Percentiles rank a stretch among this genome's conserved stretches.
These are phyloP conservation scores for Graphiopsis chlorocephala DNA, from an alignment of 2,329 filamentous ascomycete genomes.

Conservation along the genomic window DNA sequence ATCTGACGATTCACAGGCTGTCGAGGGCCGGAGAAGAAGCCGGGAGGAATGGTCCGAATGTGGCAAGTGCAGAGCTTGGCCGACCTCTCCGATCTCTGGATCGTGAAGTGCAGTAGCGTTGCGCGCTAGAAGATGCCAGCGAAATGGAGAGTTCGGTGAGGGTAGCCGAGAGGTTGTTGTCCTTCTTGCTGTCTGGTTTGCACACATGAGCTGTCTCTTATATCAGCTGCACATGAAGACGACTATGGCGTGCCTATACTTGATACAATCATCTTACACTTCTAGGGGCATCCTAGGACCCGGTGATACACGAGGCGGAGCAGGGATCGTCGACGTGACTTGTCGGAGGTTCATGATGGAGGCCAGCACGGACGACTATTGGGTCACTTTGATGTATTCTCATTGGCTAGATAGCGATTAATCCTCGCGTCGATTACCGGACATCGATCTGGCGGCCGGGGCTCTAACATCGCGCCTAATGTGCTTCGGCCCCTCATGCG, in stretches of 20 bases:
- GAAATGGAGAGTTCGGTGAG: neutral
- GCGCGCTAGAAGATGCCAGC: neutral
- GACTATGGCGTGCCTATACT: neutral
- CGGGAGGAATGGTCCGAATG: neutral
- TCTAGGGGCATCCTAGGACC: neutral
- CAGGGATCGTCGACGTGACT: neutral
- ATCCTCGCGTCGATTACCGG: neutral
- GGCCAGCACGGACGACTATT: neutral
- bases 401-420: neutral
- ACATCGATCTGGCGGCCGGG: neutral
- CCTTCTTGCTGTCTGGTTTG: neutral
- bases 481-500: conserved; percentile 3
- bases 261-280: neutral
- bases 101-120: conserved; percentile 2
- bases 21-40: neutral
- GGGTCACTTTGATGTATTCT: neutral
- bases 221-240: neutral
- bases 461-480: neutral
- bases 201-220: neutral
- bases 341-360: neutral
- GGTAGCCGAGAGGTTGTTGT: neutral
- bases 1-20: neutral
- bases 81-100: neutral
- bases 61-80: conserved; percentile 4
- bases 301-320: neutral